A percentile compares a stretch with the other conserved stretches of the same genome.
These are phyloP conservation scores for Suillus clintonianus DNA, from an alignment of 768 basidiomycete genomes.

Conservation along the genomic window DNA sequence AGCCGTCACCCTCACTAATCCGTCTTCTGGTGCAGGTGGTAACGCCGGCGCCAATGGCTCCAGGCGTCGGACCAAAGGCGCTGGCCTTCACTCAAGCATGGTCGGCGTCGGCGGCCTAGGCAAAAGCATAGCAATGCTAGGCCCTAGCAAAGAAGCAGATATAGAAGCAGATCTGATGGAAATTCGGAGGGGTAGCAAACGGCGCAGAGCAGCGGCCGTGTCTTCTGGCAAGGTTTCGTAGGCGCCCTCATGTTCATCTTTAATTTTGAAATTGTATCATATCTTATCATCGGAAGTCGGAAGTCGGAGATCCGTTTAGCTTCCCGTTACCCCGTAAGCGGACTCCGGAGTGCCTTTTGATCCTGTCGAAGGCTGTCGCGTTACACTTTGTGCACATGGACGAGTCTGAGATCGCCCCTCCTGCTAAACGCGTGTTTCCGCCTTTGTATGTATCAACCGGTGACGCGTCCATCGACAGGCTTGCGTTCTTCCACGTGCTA, in stretches of 20 bases:
- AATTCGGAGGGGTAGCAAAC: slow-evolving; percentile 75
- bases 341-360: background rate
- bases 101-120: slow-evolving; percentile 65
- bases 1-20: slow-evolving; percentile 44
- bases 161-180: slow-evolving; percentile 76
- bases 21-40: slow-evolving; percentile 36
- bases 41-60: slow-evolving; percentile 40
- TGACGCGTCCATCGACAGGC: slow-evolving; percentile 60
- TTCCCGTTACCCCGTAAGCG: background rate
- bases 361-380: no score
- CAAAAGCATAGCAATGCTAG: slow-evolving; percentile 65
- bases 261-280: slow-evolving; percentile 4
- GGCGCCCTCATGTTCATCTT: background rate
- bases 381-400: background rate
- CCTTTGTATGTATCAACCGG: slow-evolving; percentile 59
- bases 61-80: slow-evolving; percentile 52
- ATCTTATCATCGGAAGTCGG: slow-evolving; percentile 33
- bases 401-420: background rate
- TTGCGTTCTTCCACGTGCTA: slow-evolving; percentile 89
- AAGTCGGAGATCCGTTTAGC: slow-evolving; percentile 16
- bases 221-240: slow-evolving; percentile 33
- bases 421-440: slow-evolving; percentile 49
- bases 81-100: slow-evolving; percentile 55
- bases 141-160: slow-evolving; percentile 64
- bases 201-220: slow-evolving; percentile 36